Percentiles rank a stretch among this genome's conserved stretches.
phyloP scores from a whole-genome alignment of 768 basidiomycete genomes.

The Mycena floridula region DNA sequence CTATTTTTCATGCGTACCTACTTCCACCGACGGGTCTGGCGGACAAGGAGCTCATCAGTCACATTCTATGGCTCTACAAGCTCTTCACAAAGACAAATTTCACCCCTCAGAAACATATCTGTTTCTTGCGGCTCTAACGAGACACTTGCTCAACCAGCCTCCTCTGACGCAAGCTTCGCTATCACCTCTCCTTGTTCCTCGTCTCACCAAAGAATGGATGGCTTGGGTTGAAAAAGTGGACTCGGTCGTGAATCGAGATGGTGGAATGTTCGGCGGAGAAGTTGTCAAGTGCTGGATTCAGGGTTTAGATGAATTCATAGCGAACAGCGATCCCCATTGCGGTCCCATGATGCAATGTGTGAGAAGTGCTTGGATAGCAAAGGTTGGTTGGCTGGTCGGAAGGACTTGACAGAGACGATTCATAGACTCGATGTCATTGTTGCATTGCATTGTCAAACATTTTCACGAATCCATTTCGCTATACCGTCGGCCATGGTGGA shows the following conservation, averaged over 20 bases:
- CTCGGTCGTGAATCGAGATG: slow-evolving; percentile 60
- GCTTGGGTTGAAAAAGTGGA: slow-evolving; percentile 73
- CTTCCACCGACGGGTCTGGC: slow-evolving; percentile 16
- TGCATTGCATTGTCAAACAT: too few relatives aligned
- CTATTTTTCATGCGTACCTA: slow-evolving; percentile 65
- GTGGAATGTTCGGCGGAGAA: slow-evolving; percentile 76
- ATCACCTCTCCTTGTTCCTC: slow-evolving; percentile 51
- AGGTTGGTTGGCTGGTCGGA: slow-evolving; percentile 78
- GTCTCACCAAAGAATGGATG: slow-evolving; percentile 69
- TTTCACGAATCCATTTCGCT: too few relatives aligned
- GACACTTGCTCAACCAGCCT: slow-evolving; percentile 64
- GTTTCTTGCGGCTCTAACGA: slow-evolving; percentile 63
- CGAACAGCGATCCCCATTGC: slow-evolving; percentile 35
- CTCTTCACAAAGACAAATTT: slow-evolving; percentile 55
- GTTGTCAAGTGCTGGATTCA: slow-evolving; percentile 65
- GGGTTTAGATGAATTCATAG: slow-evolving; percentile 60
- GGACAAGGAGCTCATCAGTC: slow-evolving; percentile 19
- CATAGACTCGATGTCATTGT: too few relatives aligned
- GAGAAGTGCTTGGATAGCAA: slow-evolving; percentile 61
- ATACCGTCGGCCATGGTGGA: too few relatives aligned
- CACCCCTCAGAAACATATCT: slow-evolving; percentile 72
- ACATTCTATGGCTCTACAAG: slow-evolving; percentile 38
- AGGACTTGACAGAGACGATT: slow-evolving; percentile 14
- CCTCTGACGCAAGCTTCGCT: slow-evolving; percentile 57
- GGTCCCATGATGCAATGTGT: slow-evolving; percentile 30